A percentile compares a stretch with the other conserved stretches of the same genome.
Conservation (phyloP, 345 rosid species). For the Mallotus nudiflorus region DNA sequence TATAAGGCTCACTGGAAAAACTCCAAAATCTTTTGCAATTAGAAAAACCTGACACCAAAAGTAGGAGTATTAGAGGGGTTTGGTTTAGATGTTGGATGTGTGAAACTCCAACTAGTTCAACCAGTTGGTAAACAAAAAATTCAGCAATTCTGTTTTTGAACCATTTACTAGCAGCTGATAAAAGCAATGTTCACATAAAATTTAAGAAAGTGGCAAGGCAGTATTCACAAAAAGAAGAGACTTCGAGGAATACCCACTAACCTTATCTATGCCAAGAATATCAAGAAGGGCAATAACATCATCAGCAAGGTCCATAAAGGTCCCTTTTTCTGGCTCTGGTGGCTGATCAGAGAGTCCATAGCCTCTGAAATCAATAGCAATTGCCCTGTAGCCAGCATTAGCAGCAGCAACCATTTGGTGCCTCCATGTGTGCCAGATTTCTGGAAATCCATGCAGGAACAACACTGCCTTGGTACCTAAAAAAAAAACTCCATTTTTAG, state of each 20-base stretch:
- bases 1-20: conserved; percentile 28
- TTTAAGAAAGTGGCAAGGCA: too few species aligned
- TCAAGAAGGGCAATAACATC: conserved; percentile 39
- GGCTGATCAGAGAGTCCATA: conserved; percentile 44
- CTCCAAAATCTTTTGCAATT: conserved; percentile 47
- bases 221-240: too few species aligned
- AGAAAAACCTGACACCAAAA: conserved; percentile 31
- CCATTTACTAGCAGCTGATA: too few species aligned
- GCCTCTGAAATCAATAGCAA: conserved; percentile 43
- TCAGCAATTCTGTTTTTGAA: too few species aligned
- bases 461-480: conserved; percentile 32
- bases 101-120: too few species aligned
- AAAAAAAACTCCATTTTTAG: neutral
- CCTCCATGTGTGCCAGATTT: conserved; percentile 51
- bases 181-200: too few species aligned
- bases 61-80: too few species aligned
- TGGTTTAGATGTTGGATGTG: too few species aligned
- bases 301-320: conserved; percentile 29
- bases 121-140: neutral
- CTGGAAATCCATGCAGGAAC: conserved; percentile 51
- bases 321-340: conserved; percentile 35
- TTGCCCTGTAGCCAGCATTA: conserved; percentile 30
- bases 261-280: conserved; percentile 30
- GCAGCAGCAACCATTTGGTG: conserved; percentile 42
- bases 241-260: neutral